Conservation (phyloP, 148 eudicot genomes). For the Linanthus parryae region DNA sequence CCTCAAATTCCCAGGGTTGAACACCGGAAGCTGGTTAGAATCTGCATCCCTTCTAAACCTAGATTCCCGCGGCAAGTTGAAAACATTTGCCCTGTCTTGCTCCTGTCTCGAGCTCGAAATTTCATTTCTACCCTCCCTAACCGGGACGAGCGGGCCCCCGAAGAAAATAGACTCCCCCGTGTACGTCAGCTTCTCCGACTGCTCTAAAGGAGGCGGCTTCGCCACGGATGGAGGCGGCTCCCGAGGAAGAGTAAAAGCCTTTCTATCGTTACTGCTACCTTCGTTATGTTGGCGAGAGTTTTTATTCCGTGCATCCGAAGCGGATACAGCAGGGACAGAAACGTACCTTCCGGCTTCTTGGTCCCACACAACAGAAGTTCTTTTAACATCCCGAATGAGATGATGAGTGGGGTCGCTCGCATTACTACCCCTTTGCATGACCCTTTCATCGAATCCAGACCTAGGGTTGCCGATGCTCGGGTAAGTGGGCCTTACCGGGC, state of each 20-base stretch:
- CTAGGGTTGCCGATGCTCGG: slow-evolving; percentile 16
- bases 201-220: slow-evolving; percentile 31
- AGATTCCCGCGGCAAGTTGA: slow-evolving; percentile 59
- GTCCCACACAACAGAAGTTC: slow-evolving; percentile 92
- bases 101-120: slow-evolving; percentile 44
- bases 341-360: slow-evolving; percentile 95
- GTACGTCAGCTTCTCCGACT: slow-evolving; percentile 67
- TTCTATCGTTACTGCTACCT: slow-evolving; percentile 15
- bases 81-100: slow-evolving; percentile 31
- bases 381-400: slow-evolving; percentile 65
- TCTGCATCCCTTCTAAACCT: slow-evolving; percentile 66
- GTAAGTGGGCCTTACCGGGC: slow-evolving; percentile 24
- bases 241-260: slow-evolving; percentile 26
- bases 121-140: slow-evolving; percentile 32
- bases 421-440: slow-evolving; percentile 36
- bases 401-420: slow-evolving; percentile 38
- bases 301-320: slow-evolving; percentile 42
- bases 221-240: slow-evolving; percentile 34
- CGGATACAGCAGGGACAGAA: slow-evolving; percentile 64
- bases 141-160: slow-evolving; percentile 83
- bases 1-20: slow-evolving; percentile 50
- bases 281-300: slow-evolving; percentile 23
- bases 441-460: slow-evolving; percentile 41
- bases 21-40: slow-evolving; percentile 92
- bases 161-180: slow-evolving; percentile 86